Base-by-base conservation (phyloP, 2,329 filamentous ascomycete genomes). In the Fusarium sp. region DNA sequence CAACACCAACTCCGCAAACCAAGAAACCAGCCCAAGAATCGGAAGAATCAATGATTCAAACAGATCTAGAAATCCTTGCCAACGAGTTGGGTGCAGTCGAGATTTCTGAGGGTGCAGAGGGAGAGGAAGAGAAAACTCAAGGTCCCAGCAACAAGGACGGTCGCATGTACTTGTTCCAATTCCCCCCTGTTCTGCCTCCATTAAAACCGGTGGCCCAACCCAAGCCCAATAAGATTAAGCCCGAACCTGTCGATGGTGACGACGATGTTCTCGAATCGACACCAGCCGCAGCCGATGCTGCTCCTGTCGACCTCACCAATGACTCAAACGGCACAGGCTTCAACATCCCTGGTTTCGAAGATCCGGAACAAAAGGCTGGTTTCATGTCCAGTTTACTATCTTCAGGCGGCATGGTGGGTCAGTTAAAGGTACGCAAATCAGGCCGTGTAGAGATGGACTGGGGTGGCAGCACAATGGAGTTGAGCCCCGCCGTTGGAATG, bases 141-240 rank as follows among this genome's bases (percentile, higher is more conserved):
- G 76, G 67, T 9, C 75, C 75, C 3, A 67, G 76, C 46, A 77
- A 80, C 76, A 81, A 81, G 67, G 86, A 89, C 45, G 87, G 88
- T 23, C 83, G 86, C 37, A 76, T 90, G 53, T 90, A 89, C 65
- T 81, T 91, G 50, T 90, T 90, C 78, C 88, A 90, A 70, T 86
- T 91, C 69, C 88, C 88, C 40, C 87, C 87, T 7, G 79, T 89
- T 6, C 81, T 90, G 12, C 88, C 88, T 9, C 84, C 86, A 1
- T 79, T 90, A n/a, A 80, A 76, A 65, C 75, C 66, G 58, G 61
- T 73, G 13, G 67, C 74, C 26, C 73, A 74, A 23, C 66, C 75
- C 31, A 65, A 72, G 42, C 45, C 70, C 23, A 62, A 69, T 52
- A 78, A 77, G 31, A 74, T 84, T 57, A 84, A 86, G 73, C 71